A percentile compares a stretch with the other conserved stretches of the same genome.
These are phyloP conservation scores for Neobulgaria alba DNA, from an alignment of 2,329 filamentous ascomycete species.

Conservation along the genomic window DNA sequence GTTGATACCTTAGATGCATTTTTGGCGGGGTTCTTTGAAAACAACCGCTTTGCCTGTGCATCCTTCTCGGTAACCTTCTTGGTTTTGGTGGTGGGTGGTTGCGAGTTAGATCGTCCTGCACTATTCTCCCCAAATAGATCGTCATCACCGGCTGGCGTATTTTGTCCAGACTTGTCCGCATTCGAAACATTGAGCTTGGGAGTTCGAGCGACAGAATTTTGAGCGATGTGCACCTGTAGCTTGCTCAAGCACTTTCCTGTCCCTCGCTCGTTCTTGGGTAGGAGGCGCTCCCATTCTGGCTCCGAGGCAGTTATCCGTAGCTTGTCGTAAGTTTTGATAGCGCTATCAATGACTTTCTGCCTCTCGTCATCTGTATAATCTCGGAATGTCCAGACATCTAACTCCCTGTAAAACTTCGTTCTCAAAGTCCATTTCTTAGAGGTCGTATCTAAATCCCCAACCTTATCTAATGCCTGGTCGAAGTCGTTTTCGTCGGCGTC, in stretches of 20 bases:
- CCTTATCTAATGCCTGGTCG: conserved; percentile 45
- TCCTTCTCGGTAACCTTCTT: conserved; percentile 49
- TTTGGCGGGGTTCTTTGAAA: conserved; percentile 31
- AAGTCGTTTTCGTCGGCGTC: conserved; percentile 42
- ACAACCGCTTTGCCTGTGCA: conserved; percentile 46
- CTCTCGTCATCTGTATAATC: conserved; percentile 47
- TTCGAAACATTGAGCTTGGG: conserved; percentile 44
- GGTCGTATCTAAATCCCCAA: conserved; percentile 42
- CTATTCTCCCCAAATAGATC: conserved; percentile 34
- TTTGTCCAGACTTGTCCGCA: conserved; percentile 38
- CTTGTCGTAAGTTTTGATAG: conserved; percentile 51
- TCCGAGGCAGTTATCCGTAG: conserved; percentile 47
- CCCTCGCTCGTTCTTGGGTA: conserved; percentile 48
- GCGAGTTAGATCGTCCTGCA: conserved; percentile 40
- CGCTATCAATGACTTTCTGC: conserved; percentile 52
- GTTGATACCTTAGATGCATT: conserved; percentile 3
- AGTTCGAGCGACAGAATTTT: conserved; percentile 39
- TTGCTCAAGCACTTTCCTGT: conserved; percentile 54
- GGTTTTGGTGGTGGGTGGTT: conserved; percentile 41
- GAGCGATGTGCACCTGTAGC: conserved; percentile 50
- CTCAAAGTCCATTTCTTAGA: conserved; percentile 46
- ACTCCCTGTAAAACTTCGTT: conserved; percentile 52
- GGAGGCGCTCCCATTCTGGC: conserved; percentile 52
- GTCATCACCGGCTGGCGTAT: conserved; percentile 32
- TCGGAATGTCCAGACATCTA: conserved; percentile 55